phyloP scores from a whole-genome alignment of 306 rosid genomes.

The Fragaria nilgerrensis region DNA sequence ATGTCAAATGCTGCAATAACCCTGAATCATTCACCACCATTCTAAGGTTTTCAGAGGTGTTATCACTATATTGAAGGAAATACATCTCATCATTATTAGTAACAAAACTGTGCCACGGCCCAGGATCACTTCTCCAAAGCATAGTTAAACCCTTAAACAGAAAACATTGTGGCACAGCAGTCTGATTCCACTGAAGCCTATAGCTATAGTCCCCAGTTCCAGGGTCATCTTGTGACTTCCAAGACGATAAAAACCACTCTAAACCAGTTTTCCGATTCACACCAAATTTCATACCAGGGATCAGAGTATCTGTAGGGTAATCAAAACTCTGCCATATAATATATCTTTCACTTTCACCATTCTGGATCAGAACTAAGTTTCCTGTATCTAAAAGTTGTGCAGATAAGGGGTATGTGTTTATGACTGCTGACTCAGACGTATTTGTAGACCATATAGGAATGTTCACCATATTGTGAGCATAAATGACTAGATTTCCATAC shows the following conservation, averaged over 20 bases:
- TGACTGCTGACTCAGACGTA: background rate
- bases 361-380: conserved; percentile 6
- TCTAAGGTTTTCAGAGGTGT: background rate
- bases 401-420: background rate
- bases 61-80: too few relatives aligned
- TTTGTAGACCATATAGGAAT: conserved; percentile 14
- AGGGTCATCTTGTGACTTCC: background rate
- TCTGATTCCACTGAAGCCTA: background rate
- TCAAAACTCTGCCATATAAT: conserved; percentile 41
- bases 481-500: background rate
- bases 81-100: background rate
- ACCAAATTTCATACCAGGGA: background rate
- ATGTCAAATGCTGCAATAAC: background rate
- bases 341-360: background rate
- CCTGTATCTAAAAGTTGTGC: conserved; percentile 25
- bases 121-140: background rate
- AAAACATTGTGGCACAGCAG: background rate
- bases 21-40: background rate
- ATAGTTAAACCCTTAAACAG: background rate
- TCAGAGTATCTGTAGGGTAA: background rate
- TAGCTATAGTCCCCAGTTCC: background rate
- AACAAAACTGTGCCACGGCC: background rate
- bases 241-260: conserved; percentile 6
- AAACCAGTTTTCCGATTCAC: background rate
- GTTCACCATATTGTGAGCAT: background rate